Conservation (phyloP, 2,329 filamentous ascomycete species). For the Moelleriella libera region DNA sequence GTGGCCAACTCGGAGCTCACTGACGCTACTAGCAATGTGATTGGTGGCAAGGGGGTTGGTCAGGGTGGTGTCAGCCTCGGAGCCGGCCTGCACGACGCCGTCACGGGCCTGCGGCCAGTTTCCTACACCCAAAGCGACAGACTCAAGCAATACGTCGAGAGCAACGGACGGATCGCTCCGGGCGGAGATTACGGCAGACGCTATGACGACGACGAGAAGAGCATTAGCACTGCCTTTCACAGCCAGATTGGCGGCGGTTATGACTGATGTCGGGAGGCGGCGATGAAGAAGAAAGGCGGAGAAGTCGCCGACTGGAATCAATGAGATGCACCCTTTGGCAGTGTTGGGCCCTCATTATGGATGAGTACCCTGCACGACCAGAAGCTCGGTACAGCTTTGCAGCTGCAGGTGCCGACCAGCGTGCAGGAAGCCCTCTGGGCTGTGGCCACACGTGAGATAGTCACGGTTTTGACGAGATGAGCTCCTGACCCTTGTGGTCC, state of each 20-base stretch:
- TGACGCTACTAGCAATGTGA: conserved; percentile 65
- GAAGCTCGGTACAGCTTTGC: neutral
- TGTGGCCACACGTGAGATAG: neutral
- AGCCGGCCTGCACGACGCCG: conserved; percentile 61
- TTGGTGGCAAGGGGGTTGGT: conserved; percentile 59
- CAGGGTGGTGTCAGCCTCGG: conserved; percentile 81
- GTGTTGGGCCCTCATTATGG: neutral
- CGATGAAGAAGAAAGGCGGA: neutral
- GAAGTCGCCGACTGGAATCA: neutral
- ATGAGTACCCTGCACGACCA: neutral
- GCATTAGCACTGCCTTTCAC: conserved; percentile 90
- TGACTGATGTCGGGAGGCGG: conserved; percentile 24
- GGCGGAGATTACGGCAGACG: conserved; percentile 56
- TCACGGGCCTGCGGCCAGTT: conserved; percentile 48
- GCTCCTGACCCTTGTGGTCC: no score
- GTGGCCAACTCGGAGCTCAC: conserved; percentile 84
- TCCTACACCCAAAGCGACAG: conserved; percentile 57
- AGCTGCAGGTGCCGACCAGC: neutral
- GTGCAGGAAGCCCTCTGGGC: neutral
- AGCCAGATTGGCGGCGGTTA: conserved; percentile 69
- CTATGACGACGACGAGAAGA: conserved; percentile 88
- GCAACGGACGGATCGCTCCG: conserved; percentile 53
- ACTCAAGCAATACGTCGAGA: conserved; percentile 88
- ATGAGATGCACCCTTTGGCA: neutral
- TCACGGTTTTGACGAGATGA: no score